phyloP scores from a whole-genome alignment of 2,329 filamentous ascomycete species.

The Spiromastix sp. region DNA sequence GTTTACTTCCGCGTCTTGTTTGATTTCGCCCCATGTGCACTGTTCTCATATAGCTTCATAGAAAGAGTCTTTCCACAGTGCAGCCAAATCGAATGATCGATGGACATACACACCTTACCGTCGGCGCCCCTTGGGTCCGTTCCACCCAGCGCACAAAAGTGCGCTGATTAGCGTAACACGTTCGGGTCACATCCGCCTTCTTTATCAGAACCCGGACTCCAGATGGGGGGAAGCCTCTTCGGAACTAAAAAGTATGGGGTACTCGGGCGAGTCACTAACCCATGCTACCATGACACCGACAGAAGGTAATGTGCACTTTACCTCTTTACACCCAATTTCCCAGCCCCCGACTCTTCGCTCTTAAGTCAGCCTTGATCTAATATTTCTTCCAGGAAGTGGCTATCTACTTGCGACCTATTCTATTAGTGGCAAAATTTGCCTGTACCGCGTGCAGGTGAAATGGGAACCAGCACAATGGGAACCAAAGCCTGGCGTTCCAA shows the following conservation, averaged over 20 bases:
- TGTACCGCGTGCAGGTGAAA: conserved; percentile 62
- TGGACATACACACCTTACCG: conserved; percentile 63
- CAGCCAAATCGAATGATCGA: conserved; percentile 48
- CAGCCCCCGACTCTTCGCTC: too few species aligned
- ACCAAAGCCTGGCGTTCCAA: conserved; percentile 25
- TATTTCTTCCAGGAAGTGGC: conserved; percentile 18
- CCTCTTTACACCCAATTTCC: too few species aligned
- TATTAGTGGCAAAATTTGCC: conserved; percentile 58
- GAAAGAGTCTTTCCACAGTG: conserved; percentile 44
- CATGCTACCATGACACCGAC: conserved; percentile 69
- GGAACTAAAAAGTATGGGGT: conserved; percentile 64
- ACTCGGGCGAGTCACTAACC: conserved; percentile 65
- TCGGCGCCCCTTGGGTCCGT: conserved; percentile 58
- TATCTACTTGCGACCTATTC: conserved; percentile 30
- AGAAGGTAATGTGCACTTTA: conserved; percentile 41
- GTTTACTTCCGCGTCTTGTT: conserved; percentile 29
- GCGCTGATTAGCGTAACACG: conserved; percentile 68
- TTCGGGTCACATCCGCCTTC: conserved; percentile 61
- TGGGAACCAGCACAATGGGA: conserved; percentile 56
- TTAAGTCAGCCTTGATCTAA: too few species aligned
- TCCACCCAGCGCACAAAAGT: conserved; percentile 56
- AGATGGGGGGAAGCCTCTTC: conserved; percentile 61
- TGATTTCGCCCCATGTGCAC: conserved; percentile 15
- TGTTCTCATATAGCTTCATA: conserved; percentile 12
- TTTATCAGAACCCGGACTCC: conserved; percentile 65